Conservation (phyloP, 1,284 basidiomycete genomes). For the Fomitopsis betulina region DNA sequence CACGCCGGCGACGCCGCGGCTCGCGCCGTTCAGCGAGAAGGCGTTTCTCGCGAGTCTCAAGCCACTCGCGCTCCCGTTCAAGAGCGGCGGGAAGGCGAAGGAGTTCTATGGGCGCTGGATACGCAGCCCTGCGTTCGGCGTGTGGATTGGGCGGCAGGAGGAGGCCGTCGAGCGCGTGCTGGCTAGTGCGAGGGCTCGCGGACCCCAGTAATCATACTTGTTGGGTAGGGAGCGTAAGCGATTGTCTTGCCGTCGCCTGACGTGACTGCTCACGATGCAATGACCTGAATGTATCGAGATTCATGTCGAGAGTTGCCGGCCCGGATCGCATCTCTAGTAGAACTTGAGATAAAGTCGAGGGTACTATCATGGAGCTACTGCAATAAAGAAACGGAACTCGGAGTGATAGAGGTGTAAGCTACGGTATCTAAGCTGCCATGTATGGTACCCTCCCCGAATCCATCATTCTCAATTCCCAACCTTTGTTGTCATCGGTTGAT, state of each 20-base stretch:
- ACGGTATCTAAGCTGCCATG: no score
- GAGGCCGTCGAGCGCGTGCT: constrained; percentile 57
- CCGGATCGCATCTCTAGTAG: no score
- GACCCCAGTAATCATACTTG: not conserved
- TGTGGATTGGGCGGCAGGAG: constrained; percentile 75
- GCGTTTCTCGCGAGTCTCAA: constrained; percentile 84
- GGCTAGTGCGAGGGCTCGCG: constrained; percentile 9
- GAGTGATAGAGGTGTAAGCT: no score
- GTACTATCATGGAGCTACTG: no score
- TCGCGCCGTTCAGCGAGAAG: constrained; percentile 77
- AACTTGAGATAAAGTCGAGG: not conserved
- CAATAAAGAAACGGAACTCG: no score
- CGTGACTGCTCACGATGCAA: not conserved
- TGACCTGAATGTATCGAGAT: no score
- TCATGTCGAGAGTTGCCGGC: no score
- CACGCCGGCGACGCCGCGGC: constrained; percentile 27
- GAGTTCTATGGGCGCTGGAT: constrained; percentile 76
- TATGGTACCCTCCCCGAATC: no score
- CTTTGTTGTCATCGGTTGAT: no score
- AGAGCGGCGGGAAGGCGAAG: constrained; percentile 52
- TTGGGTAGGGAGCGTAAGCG: not conserved
- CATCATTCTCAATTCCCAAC: no score
- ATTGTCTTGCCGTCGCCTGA: not conserved
- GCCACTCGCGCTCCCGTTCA: constrained; percentile 75
- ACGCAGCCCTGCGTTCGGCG: constrained; percentile 66